Evolutionary conservation across 768 basidiomycete species (phyloP).

Genomic region (Podaxis sp.): DNA sequence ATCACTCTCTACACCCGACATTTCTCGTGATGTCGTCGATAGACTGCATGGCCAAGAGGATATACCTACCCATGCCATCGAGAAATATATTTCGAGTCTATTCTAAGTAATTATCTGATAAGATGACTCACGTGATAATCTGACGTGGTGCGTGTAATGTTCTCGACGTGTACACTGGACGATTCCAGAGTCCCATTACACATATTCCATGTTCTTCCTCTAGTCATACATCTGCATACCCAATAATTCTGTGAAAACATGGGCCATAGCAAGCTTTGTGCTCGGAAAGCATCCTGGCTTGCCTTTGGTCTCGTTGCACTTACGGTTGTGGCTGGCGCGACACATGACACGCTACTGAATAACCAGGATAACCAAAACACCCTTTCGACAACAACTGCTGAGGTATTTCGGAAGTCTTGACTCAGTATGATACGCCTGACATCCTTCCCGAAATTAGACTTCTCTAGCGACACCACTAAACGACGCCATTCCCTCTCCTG

Average conservation of each 20-base stretch:
- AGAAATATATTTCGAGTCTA: constrained; percentile 6
- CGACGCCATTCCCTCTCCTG: neutral
- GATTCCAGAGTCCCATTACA: constrained; percentile 5
- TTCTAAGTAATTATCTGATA: constrained; percentile 15
- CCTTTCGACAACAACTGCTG: constrained; percentile 26
- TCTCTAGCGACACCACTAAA: neutral
- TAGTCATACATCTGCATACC: neutral
- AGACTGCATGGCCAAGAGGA: neutral
- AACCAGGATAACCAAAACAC: constrained; percentile 29
- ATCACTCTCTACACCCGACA: neutral
- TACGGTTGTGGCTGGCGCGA: constrained; percentile 42
- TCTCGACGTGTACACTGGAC: constrained; percentile 14
- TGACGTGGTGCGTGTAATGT: constrained; percentile 25
- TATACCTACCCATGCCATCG: constrained; percentile 7
- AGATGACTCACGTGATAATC: constrained; percentile 19
- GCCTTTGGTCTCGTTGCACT: constrained; percentile 59
- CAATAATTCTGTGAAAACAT: constrained; percentile 16
- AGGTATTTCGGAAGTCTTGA: constrained; percentile 19
- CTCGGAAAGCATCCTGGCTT: constrained; percentile 54
- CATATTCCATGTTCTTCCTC: constrained; percentile 8
- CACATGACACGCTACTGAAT: constrained; percentile 31
- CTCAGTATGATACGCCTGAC: neutral
- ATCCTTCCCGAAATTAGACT: neutral
- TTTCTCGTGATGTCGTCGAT: constrained; percentile 17
- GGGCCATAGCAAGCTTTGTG: constrained; percentile 28